A percentile compares a stretch with the other conserved stretches of the same genome.
These are phyloP conservation scores for Sclerotinia spermophila DNA, from an alignment of 2,329 filamentous ascomycete species.

Conservation along the genomic window DNA sequence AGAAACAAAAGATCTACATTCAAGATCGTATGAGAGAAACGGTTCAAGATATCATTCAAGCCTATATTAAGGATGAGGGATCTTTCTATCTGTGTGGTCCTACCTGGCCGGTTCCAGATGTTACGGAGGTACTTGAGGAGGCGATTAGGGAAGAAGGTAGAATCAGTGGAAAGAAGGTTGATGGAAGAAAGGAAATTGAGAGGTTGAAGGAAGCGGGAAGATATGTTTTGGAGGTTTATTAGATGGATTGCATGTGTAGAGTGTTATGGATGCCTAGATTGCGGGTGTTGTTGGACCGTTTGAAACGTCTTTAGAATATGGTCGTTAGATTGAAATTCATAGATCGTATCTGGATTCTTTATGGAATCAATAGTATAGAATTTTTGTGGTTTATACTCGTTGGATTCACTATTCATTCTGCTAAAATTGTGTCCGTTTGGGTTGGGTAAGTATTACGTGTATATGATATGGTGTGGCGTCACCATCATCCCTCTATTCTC, in stretches of 20 bases:
- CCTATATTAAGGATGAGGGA: constrained; percentile 83
- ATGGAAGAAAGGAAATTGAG: constrained; percentile 88
- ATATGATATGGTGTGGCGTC: not conserved
- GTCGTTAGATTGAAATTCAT: constrained; percentile 2
- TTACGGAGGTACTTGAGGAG: constrained; percentile 90
- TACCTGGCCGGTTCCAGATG: constrained; percentile 97
- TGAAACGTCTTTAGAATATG: not conserved
- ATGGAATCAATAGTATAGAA: not conserved
- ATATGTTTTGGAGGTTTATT: constrained; percentile 97
- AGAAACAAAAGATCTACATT: constrained; percentile 98
- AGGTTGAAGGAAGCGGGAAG: constrained; percentile 89
- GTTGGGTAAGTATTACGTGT: not conserved
- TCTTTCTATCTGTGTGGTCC: constrained; percentile 97
- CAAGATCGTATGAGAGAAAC: constrained; percentile 96
- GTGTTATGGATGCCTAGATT: not conserved
- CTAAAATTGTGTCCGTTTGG: not conserved
- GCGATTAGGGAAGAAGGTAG: constrained; percentile 76
- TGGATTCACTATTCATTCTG: not conserved
- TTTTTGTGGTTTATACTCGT: not conserved
- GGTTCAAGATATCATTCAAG: constrained; percentile 73
- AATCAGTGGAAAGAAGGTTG: constrained; percentile 71
- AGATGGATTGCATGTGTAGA: not conserved
- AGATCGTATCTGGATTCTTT: not conserved
- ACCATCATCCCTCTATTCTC: too few relatives aligned
- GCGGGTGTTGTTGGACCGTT: not conserved